These are phyloP conservation scores for Russula sp. DNA, from an alignment of 768 basidiomycete genomes.

Conservation along the genomic window DNA sequence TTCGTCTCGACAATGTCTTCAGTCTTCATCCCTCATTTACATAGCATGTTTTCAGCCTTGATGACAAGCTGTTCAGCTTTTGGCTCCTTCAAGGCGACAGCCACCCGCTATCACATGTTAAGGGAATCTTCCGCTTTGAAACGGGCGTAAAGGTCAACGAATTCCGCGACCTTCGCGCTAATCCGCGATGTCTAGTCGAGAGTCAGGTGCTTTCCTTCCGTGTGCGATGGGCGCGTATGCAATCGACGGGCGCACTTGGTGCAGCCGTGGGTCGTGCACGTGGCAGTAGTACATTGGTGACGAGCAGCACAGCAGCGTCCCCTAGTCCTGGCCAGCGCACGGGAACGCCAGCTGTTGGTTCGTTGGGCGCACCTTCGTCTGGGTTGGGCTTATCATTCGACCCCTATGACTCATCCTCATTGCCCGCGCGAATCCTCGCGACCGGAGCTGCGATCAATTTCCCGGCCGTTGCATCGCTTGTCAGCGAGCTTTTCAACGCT, in stretches of 20 bases:
- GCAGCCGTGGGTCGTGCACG: slow-evolving; percentile 30
- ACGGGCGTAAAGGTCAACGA: slow-evolving; percentile 83
- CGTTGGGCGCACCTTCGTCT: slow-evolving; percentile 9
- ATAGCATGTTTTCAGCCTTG: slow-evolving; percentile 44
- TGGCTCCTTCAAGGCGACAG: slow-evolving; percentile 79
- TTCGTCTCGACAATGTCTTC: slow-evolving; percentile 30
- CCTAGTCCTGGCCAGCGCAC: slow-evolving; percentile 20
- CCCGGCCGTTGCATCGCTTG: slow-evolving; percentile 70
- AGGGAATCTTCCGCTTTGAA: slow-evolving; percentile 84
- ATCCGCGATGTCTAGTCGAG: slow-evolving; percentile 80
- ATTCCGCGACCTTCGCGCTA: slow-evolving; percentile 82
- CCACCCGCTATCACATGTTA: slow-evolving; percentile 68
- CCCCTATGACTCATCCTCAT: slow-evolving; percentile 61
- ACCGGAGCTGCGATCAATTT: slow-evolving; percentile 82
- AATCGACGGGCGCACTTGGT: slow-evolving; percentile 60
- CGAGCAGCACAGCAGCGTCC: slow-evolving; percentile 20
- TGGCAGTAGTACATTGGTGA: slow-evolving; percentile 23
- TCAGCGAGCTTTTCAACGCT: slow-evolving; percentile 78
- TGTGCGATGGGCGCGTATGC: slow-evolving; percentile 71
- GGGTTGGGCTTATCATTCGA: slow-evolving; percentile 50
- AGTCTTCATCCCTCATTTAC: slow-evolving; percentile 6
- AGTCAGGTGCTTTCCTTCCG: slow-evolving; percentile 76
- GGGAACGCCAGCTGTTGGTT: slow-evolving; percentile 11
- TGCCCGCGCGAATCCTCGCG: slow-evolving; percentile 60
- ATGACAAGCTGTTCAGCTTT: slow-evolving; percentile 87